Base-by-base conservation (phyloP, 495 filamentous ascomycete genomes). In the Cercophora samala region DNA sequence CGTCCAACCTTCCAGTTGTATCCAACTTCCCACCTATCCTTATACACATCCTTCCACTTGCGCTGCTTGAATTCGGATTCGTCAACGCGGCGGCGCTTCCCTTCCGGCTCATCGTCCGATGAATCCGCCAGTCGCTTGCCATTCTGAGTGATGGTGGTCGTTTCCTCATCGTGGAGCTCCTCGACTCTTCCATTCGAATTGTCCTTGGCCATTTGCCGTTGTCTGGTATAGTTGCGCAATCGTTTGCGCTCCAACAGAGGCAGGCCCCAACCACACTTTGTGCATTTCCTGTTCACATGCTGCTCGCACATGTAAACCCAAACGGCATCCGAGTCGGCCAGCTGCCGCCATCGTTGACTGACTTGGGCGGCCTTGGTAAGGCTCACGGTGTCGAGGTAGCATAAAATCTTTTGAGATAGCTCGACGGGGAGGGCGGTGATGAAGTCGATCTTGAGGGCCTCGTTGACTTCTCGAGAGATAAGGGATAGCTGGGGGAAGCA, bases 251-350 rank as follows among this genome's bases (percentile, higher is more conserved):
- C 95, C 64, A 99, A 76, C 59, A 95, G 80, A 56, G 95, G 95
- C 58, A 99, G 76, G 3, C 95, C 95, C 93, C 92, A 97, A 18
- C 96, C 94, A 73, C 95, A 99, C 74, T 97, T 97, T 60, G 88
- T 93, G 79, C 95, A 99, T 75, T 97, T 98, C 60, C 93, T 85
- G 71, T 95, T 92, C 56, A 78, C 98, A 72, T 99, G 95, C 73
- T 99, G 95, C 80, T 97, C 93, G 73, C 95, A 99, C 94, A 99
- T 98, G 64, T 89, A 90, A 70, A 97, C 94, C 95, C 95, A 99
- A 2, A 99, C 95, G 24, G 97, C 89, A 78, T 99, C 94, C 73
- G 97, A 93, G 75, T 97, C 96, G 2, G 95, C 95, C 25, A 99
- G 77, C 62, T 83, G 84, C 65, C 90, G 86, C 95, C 95, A 99